phyloP scores from a whole-genome alignment of 192 early-diverging fungal genomes.

The Entophlyctis luteolus region DNA sequence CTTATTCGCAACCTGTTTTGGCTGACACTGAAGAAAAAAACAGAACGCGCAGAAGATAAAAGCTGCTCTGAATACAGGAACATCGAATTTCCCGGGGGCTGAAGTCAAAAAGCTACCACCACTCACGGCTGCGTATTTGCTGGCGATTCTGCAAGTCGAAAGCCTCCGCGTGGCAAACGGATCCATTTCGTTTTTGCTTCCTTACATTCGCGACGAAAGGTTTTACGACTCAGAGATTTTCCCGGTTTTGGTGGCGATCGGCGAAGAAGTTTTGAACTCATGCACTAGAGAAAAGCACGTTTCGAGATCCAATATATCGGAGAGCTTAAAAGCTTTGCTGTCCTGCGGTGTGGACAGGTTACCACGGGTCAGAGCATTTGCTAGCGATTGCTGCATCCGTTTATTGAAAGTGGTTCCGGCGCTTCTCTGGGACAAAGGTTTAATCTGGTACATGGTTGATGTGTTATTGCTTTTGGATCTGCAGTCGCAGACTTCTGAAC shows the following conservation, averaged over 20 bases:
- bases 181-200: slow-evolving; percentile 61
- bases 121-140: slow-evolving; percentile 73
- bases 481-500: no score
- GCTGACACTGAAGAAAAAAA: no score
- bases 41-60: no score
- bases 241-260: slow-evolving; percentile 72
- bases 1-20: neutral
- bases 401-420: slow-evolving; percentile 73
- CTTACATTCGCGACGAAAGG: slow-evolving; percentile 84
- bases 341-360: slow-evolving; percentile 60
- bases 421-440: slow-evolving; percentile 69
- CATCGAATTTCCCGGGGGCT: neutral
- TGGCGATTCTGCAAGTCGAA: slow-evolving; percentile 82
- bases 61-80: no score
- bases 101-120: slow-evolving; percentile 39
- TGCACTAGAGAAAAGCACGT: slow-evolving; percentile 10
- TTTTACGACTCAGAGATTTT: slow-evolving; percentile 73
- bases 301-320: neutral
- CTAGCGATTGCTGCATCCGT: slow-evolving; percentile 34
- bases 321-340: slow-evolving; percentile 36
- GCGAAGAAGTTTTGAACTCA: slow-evolving; percentile 45
- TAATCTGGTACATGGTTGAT: slow-evolving; percentile 74
- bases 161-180: slow-evolving; percentile 57
- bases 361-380: slow-evolving; percentile 49
- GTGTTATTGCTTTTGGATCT: slow-evolving; percentile 75